Conservation (phyloP, 129 eudicot genomes). For the Kitagawia praeruptora region DNA sequence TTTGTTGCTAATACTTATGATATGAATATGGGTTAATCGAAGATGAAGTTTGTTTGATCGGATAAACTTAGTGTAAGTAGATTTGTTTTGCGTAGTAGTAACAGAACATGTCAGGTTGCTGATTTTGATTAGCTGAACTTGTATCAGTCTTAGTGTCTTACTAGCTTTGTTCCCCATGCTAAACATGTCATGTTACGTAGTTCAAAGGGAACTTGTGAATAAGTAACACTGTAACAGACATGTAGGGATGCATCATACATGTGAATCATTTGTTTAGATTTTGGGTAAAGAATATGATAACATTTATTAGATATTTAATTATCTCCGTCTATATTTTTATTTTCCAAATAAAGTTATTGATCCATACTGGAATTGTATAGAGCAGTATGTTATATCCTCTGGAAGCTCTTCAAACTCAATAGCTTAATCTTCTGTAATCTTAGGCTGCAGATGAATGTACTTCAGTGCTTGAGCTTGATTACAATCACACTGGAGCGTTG, state of each 20-base stretch:
- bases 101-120: not conserved
- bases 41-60: not conserved
- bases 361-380: not conserved
- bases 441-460: conserved; percentile 95
- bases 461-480: conserved; percentile 89
- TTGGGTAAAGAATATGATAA: not conserved
- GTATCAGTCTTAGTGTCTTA: not conserved
- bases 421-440: conserved; percentile 15
- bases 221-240: not conserved
- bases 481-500: conserved; percentile 89
- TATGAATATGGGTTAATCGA: not conserved
- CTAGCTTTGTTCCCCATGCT: not conserved
- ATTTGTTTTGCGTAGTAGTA: not conserved
- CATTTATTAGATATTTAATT: not conserved
- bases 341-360: not conserved
- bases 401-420: conserved; percentile 1
- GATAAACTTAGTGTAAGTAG: not conserved
- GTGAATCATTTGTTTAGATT: not conserved
- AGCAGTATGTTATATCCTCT: not conserved
- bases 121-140: not conserved
- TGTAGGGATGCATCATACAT: too few species aligned
- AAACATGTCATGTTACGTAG: not conserved
- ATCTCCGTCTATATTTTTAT: not conserved
- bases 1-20: not conserved
- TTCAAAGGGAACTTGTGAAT: not conserved